Percentiles rank a stretch among this genome's conserved stretches.
Conservation (phyloP, 2,329 filamentous ascomycete species). For the Fusarium temperatum region DNA sequence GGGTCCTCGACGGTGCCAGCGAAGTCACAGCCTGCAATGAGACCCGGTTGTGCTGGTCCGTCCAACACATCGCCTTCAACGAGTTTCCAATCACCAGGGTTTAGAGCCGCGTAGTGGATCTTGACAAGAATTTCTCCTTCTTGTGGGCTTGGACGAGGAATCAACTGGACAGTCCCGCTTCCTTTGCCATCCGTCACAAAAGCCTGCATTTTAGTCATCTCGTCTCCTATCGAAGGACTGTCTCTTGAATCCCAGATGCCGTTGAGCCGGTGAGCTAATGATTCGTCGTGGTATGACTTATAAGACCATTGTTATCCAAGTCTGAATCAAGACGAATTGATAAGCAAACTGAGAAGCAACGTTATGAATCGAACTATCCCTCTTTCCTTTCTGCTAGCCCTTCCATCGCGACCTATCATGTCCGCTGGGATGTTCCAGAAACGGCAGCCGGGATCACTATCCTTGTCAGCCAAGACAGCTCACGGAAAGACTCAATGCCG, state of each 20-base stretch:
- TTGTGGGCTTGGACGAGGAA: not conserved
- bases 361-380: not conserved
- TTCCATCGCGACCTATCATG: not conserved
- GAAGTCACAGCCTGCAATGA: conserved; percentile 11
- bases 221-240: too few relatives aligned
- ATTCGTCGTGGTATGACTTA: not conserved
- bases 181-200: conserved; percentile 2
- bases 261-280: not conserved
- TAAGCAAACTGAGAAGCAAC: not conserved
- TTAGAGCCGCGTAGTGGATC: not conserved
- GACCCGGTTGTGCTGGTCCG: not conserved
- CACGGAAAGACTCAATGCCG: not conserved
- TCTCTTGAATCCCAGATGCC: not conserved
- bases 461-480: not conserved
- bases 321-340: not conserved
- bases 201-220: not conserved
- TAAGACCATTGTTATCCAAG: too few relatives aligned
- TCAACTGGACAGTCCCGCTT: not conserved
- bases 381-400: not conserved
- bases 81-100: conserved; percentile 12
- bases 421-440: not conserved
- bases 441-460: not conserved
- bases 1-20: not conserved
- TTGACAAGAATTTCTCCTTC: not conserved
- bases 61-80: not conserved